These are phyloP conservation scores for Astrothelium macrocarpum DNA, from an alignment of 495 filamentous ascomycete genomes.

Conservation along the genomic window DNA sequence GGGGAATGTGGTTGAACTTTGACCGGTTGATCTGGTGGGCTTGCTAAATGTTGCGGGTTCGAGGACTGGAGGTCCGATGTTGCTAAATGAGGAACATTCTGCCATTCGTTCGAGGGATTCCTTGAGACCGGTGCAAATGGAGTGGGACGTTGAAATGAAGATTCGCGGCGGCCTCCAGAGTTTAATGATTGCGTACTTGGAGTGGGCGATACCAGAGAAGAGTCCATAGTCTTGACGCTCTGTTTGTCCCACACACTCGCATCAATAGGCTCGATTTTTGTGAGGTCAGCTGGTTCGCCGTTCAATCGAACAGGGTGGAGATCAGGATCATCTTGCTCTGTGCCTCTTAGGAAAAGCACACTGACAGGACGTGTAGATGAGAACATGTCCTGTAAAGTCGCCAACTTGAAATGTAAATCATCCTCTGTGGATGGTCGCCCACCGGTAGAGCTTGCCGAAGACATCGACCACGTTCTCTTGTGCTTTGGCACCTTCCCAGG, in stretches of 20 bases:
- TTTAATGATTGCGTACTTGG: slow-evolving; percentile 28
- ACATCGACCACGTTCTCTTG: slow-evolving; percentile 91
- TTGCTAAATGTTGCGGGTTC: slow-evolving; percentile 34
- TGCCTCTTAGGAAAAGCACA: slow-evolving; percentile 71
- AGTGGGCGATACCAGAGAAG: slow-evolving; percentile 33
- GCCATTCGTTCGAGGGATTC: slow-evolving; percentile 42
- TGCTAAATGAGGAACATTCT: slow-evolving; percentile 44
- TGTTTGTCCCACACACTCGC: slow-evolving; percentile 47
- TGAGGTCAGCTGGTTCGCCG: slow-evolving; percentile 54
- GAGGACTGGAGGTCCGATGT: slow-evolving; percentile 33
- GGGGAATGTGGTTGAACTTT: slow-evolving; percentile 38
- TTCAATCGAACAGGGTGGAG: slow-evolving; percentile 67
- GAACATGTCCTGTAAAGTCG: slow-evolving; percentile 89
- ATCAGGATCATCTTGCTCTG: slow-evolving; percentile 82
- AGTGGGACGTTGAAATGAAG: slow-evolving; percentile 27
- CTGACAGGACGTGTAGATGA: slow-evolving; percentile 81
- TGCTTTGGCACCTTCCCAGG: slow-evolving; percentile 78
- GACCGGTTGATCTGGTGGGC: slow-evolving; percentile 42
- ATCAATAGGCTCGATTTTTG: slow-evolving; percentile 47
- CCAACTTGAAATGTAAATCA: slow-evolving; percentile 76
- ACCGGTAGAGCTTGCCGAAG: slow-evolving; percentile 65
- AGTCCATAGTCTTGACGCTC: slow-evolving; percentile 44
- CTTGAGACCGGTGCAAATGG: slow-evolving; percentile 27
- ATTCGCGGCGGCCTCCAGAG: slow-evolving; percentile 25
- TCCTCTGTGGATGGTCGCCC: slow-evolving; percentile 63